These are phyloP conservation scores for Salvia splendens DNA, from an alignment of 257 asterid species.

Conservation along the genomic window DNA sequence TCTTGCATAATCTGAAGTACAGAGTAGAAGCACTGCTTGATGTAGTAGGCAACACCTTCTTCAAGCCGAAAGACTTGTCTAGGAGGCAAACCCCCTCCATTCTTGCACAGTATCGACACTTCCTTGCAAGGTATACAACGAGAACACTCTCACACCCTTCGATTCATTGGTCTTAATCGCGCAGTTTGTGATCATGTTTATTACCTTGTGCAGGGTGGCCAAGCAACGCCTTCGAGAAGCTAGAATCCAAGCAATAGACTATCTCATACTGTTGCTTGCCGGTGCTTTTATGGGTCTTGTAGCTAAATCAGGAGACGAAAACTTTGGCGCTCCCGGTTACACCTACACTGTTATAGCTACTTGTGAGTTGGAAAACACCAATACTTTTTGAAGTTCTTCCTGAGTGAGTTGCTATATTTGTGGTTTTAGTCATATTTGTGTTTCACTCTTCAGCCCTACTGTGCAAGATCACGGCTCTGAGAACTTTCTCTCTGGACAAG, in stretches of 20 bases:
- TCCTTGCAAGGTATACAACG: slow-evolving; percentile 67
- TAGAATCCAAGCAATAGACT: slow-evolving; percentile 74
- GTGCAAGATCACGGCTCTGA: slow-evolving; percentile 67
- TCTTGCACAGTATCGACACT: slow-evolving; percentile 63
- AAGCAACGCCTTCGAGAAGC: slow-evolving; percentile 92
- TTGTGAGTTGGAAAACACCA: slow-evolving; percentile 53
- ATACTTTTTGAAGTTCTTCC: too few species aligned
- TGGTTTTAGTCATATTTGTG: too few species aligned
- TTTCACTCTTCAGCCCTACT: slow-evolving; percentile 49
- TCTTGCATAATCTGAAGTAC: slow-evolving; percentile 62
- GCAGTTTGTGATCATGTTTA: slow-evolving; percentile 19
- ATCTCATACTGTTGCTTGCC: slow-evolving; percentile 79
- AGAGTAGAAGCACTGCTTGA: slow-evolving; percentile 57
- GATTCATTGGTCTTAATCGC: neutral
- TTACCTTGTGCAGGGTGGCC: slow-evolving; percentile 54
- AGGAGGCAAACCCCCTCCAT: slow-evolving; percentile 66
- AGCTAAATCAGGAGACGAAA: slow-evolving; percentile 69
- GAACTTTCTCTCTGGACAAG: slow-evolving; percentile 67
- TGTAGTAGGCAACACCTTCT: slow-evolving; percentile 55
- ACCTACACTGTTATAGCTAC: slow-evolving; percentile 86
- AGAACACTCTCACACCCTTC: neutral
- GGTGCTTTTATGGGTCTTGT: slow-evolving; percentile 90
- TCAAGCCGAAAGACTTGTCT: slow-evolving; percentile 72
- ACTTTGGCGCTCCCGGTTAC: slow-evolving; percentile 84
- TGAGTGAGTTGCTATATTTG: too few species aligned